A percentile compares a stretch with the other conserved stretches of the same genome.
Evolutionary conservation across 805 yeast species (phyloP).

Genomic region (Novakomyces olei): DNA sequence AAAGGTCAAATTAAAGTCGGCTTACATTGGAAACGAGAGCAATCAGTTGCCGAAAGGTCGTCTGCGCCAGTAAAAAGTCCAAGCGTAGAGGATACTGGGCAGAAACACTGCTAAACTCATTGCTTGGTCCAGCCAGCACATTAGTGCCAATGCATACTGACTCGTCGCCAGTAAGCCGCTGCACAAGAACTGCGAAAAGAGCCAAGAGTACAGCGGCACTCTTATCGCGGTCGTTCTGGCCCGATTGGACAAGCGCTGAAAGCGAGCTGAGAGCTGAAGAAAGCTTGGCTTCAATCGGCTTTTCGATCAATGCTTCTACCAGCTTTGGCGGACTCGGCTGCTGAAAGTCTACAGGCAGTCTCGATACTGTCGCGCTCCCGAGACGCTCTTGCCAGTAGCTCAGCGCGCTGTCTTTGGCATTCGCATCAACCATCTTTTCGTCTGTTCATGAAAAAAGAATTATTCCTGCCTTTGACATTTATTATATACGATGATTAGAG

Average conservation of each 20-base stretch:
- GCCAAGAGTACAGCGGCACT: constrained; percentile 30
- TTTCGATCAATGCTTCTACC: constrained; percentile 1
- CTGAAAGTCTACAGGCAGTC: constrained; percentile 2
- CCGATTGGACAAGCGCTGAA: background rate
- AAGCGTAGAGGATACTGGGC: too few relatives aligned
- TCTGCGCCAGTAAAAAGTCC: background rate
- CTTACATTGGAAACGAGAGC: constrained; percentile 28
- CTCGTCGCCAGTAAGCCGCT: constrained; percentile 79
- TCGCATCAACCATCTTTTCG: too few relatives aligned
- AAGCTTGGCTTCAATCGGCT: background rate
- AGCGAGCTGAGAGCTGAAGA: background rate
- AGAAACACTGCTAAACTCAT: too few relatives aligned
- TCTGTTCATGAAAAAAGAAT: too few relatives aligned
- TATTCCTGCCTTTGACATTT: too few relatives aligned
- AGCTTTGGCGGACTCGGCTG: constrained; percentile 1
- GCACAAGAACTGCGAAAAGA: constrained; percentile 45
- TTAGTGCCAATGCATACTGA: constrained; percentile 74
- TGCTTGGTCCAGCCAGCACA: too few relatives aligned
- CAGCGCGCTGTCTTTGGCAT: too few relatives aligned
- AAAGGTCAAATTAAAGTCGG: too few relatives aligned
- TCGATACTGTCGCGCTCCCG: background rate
- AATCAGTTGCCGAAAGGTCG: constrained; percentile 32
- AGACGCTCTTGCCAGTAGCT: constrained; percentile 2
- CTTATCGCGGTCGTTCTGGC: constrained; percentile 4
- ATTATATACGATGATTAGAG: too few relatives aligned